Conservation (phyloP, 495 filamentous ascomycete species). For the Talaromyces liani region DNA sequence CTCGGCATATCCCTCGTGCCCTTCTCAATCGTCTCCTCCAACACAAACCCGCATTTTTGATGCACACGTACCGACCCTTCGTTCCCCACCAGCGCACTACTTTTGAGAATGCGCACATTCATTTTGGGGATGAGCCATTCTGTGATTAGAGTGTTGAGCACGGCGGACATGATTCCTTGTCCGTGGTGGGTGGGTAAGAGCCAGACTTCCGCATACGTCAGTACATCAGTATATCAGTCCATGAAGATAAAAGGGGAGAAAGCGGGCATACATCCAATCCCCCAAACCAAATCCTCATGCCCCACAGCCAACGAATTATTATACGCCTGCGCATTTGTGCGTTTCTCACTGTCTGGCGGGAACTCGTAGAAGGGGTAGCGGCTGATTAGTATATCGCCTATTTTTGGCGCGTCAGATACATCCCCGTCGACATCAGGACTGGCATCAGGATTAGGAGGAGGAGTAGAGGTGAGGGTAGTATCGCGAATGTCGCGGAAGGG, state of each 20-base stretch:
- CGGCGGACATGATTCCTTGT: conserved; percentile 22
- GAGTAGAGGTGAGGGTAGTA: background rate
- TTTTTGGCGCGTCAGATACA: conserved; percentile 1
- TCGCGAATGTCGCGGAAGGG: conserved; percentile 22
- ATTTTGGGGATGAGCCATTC: conserved; percentile 22
- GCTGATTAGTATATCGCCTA: conserved; percentile 16
- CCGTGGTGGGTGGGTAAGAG: conserved; percentile 18
- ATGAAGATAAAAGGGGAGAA: background rate
- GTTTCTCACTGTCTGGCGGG: conserved; percentile 11
- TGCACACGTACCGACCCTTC: conserved; percentile 18
- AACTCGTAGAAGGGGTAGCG: conserved; percentile 22
- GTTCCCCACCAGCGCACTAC: conserved; percentile 16
- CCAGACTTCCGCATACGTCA: conserved; percentile 14
- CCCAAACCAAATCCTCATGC: conserved; percentile 17
- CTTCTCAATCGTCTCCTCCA: conserved; percentile 10
- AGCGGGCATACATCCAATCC: conserved; percentile 15
- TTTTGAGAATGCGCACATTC: conserved; percentile 17
- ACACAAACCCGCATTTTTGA: conserved; percentile 18
- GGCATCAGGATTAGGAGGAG: background rate
- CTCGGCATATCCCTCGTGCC: conserved; percentile 11
- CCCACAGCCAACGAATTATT: conserved; percentile 17
- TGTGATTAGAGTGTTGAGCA: conserved; percentile 12
- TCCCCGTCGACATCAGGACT: background rate
- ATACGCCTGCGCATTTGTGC: conserved; percentile 9
- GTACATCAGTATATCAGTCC: background rate